Evolutionary conservation across 2,329 filamentous ascomycete species (phyloP), one percentile per base, ranked within the genome.

Genomic region (Meredithiella fracta): DNA sequence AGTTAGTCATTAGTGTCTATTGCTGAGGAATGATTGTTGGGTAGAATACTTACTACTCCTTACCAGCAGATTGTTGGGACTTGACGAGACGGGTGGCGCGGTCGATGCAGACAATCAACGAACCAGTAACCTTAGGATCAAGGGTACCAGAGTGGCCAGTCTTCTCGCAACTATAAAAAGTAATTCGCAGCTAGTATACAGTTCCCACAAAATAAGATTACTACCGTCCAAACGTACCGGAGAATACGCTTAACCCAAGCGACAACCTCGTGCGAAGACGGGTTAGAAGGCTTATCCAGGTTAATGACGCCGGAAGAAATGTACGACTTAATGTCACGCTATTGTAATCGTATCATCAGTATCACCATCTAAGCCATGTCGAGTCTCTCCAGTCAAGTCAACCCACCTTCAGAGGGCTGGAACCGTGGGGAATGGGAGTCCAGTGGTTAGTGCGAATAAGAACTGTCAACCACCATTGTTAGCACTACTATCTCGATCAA

Each of bases 241-340:
- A 98, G 78, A 65, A 97, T 97, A 65, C 91, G 84, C 83, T 98
- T 98, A 64, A 97, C 86, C 92, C 92, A 98, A 62, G 92, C 91
- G 67, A 98, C 92, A 62, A 98, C 92, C 77, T 98, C 92, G 78
- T 98, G 92, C 66, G 85, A 92, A 63, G 90, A 96, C 55, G 91
- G 91, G 75, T 98, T 98, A 54, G 90, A 94, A 58, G 91, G 92
- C 76, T 72, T 72, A 62, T 72, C 69, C 64, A 96, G 83, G 75
- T 98, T 98, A 73, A 98, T 97, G 59, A 98, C 91, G 73, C 92
- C 92, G 61, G 88, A 94, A 69, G 86, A 91, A 68, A 98, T 83
- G 74, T 97, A 98, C 61, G 86, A 89, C 77, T 96, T 96, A 67
- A 98, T 79, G 69, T 97, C 91, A 70, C 92, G 86, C 72, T 59